phyloP scores from a whole-genome alignment of 139 green algal species.

The Yamagishiella unicocca region DNA sequence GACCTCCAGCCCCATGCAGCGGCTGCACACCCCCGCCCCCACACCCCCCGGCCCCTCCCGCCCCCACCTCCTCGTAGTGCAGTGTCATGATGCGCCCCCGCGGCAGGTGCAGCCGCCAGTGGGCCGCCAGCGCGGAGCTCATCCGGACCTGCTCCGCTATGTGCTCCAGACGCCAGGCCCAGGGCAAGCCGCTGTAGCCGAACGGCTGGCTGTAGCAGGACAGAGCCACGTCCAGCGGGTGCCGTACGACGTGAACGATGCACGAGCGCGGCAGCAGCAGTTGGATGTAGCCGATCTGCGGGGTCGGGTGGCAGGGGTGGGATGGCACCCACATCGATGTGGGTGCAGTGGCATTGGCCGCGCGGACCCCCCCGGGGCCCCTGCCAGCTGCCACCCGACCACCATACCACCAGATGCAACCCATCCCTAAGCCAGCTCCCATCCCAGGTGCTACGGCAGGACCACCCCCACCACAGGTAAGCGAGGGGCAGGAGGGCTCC shows the following conservation, averaged over 20 bases:
- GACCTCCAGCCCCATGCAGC: no score
- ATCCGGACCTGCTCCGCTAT: constrained; percentile 55
- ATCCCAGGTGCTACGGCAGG: no score
- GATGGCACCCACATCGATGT: no score
- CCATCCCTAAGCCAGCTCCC: no score
- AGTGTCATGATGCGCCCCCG: constrained; percentile 62
- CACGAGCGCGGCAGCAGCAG: constrained; percentile 76
- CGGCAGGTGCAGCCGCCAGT: constrained; percentile 68
- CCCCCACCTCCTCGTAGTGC: constrained; percentile 62
- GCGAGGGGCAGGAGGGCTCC: no score
- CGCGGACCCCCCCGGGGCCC: no score
- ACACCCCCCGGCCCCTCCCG: neutral
- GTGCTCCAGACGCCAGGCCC: constrained; percentile 71
- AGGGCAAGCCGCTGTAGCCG: constrained; percentile 68
- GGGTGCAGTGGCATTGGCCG: no score
- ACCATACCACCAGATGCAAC: no score
- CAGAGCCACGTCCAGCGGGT: constrained; percentile 79
- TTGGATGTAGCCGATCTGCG: constrained; percentile 78
- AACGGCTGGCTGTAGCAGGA: constrained; percentile 85
- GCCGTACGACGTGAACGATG: constrained; percentile 76
- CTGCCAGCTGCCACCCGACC: no score
- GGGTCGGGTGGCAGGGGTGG: no score
- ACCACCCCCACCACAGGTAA: no score
- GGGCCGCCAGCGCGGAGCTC: constrained; percentile 55
- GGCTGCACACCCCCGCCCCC: no score